These are phyloP conservation scores for Populus euphratica DNA, from an alignment of 345 rosid species.

Conservation along the genomic window DNA sequence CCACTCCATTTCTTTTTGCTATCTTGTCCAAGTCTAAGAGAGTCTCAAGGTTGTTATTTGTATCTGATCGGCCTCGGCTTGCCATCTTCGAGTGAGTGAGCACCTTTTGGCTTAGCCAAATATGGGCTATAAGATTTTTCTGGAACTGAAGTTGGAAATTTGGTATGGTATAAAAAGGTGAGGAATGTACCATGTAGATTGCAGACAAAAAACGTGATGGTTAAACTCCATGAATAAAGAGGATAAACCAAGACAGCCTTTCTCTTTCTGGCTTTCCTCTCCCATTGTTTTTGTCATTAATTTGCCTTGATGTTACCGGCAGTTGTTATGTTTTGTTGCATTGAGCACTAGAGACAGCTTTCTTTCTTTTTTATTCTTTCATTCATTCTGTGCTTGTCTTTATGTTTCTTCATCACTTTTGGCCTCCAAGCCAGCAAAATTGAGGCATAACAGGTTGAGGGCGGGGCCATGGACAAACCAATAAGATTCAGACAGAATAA, in stretches of 20 bases:
- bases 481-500: neutral
- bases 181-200: neutral
- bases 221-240: conserved; percentile 7
- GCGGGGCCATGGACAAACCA: neutral
- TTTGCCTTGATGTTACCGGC: conserved; percentile 26
- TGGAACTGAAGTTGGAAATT: neutral
- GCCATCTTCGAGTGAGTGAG: conserved; percentile 17
- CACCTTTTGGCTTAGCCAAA: neutral
- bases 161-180: neutral
- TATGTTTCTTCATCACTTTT: neutral
- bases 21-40: conserved; percentile 42
- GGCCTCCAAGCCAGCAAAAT: neutral
- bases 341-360: neutral
- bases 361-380: too few relatives aligned
- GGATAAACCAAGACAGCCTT: neutral
- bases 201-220: conserved; percentile 1
- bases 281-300: conserved; percentile 22
- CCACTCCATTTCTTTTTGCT: neutral
- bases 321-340: neutral
- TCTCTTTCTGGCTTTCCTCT: neutral
- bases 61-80: neutral
- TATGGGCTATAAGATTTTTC: neutral
- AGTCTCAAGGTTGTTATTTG: conserved; percentile 43
- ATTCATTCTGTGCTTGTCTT: neutral
- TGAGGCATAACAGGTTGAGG: neutral